phyloP scores from a whole-genome alignment of 2,329 filamentous ascomycete genomes.

The Hypoxylon sp. region DNA sequence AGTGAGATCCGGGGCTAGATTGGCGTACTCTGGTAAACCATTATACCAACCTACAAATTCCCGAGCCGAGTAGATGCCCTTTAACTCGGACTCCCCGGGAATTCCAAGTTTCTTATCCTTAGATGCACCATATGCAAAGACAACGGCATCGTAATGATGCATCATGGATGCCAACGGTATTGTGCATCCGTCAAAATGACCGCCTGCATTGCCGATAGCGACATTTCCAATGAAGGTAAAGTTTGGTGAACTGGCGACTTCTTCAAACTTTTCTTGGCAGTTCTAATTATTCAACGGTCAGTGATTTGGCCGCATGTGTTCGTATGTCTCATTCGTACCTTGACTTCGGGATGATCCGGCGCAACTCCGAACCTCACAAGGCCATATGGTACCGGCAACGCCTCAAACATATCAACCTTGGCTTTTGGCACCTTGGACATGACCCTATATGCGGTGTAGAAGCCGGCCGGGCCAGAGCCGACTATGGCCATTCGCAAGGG shows the following conservation, averaged over 20 bases:
- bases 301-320: neutral
- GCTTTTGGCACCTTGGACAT: conserved; percentile 81
- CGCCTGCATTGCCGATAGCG: conserved; percentile 73
- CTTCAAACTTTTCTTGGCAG: conserved; percentile 92
- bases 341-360: conserved; percentile 98
- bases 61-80: conserved; percentile 87
- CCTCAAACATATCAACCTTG: conserved; percentile 95
- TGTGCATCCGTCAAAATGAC: conserved; percentile 60
- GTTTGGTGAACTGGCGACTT: conserved; percentile 84
- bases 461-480: conserved; percentile 94
- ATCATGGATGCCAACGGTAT: conserved; percentile 79
- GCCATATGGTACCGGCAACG: conserved; percentile 91
- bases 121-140: conserved; percentile 94
- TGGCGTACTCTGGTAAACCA: conserved; percentile 85
- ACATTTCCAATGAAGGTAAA: conserved; percentile 96
- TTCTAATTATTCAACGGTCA: conserved; percentile 71
- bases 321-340: conserved; percentile 69
- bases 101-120: conserved; percentile 85
- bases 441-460: conserved; percentile 91
- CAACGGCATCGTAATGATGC: conserved; percentile 89
- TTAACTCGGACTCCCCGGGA: conserved; percentile 80
- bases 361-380: conserved; percentile 95
- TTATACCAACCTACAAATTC: conserved; percentile 99
- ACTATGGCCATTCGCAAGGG: conserved; percentile 87
- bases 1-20: conserved; percentile 80